These are phyloP conservation scores for Dioscorea cayenensis DNA, from an alignment of 116 monocot genomes.

Conservation along the genomic window DNA sequence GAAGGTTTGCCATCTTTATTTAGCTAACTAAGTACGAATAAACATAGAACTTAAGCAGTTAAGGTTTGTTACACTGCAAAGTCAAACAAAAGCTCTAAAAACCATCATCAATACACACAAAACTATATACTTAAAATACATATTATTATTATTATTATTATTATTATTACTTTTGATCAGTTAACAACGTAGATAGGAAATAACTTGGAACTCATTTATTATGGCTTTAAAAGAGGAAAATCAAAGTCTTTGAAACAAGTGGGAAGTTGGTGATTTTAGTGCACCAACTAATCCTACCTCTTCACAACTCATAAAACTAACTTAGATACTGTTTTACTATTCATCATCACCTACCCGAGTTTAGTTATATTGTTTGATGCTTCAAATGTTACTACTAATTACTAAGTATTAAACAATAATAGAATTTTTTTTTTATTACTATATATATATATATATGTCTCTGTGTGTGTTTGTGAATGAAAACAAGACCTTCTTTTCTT, in stretches of 20 bases:
- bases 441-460: neutral
- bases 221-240: neutral
- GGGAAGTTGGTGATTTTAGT: neutral
- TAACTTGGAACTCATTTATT: neutral
- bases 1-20: too few species aligned
- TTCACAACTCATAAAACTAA: neutral
- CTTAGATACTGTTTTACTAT: neutral
- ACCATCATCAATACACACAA: neutral
- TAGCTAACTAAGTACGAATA: too few species aligned
- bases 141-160: neutral
- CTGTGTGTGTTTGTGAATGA: neutral
- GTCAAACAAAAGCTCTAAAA: neutral
- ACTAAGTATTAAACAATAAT: too few species aligned
- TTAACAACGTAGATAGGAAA: neutral
- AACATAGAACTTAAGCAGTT: neutral
- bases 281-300: neutral
- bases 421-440: neutral
- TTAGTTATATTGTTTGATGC: too few species aligned
- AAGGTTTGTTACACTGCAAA: neutral
- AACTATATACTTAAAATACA: neutral
- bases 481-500: neutral
- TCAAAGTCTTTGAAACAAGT: conserved; percentile 2
- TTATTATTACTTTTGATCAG: too few species aligned
- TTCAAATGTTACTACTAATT: too few species aligned
- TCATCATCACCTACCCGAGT: neutral